Evolutionary conservation across 176 grass and related monocot genomes (phyloP).

Genomic region (Hsuehochloa calcarea): DNA sequence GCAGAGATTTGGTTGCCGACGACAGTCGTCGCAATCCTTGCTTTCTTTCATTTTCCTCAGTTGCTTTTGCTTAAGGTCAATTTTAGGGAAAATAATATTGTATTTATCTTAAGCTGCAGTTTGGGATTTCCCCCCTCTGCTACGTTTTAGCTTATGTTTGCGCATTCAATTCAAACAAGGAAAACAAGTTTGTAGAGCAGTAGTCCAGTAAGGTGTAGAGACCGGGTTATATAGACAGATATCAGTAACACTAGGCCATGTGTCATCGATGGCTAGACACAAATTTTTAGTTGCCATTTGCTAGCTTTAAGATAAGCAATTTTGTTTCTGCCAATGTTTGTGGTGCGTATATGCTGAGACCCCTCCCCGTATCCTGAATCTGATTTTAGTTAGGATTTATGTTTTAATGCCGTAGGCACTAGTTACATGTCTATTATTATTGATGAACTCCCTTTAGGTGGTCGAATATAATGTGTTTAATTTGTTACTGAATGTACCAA

Average conservation of each 20-base stretch:
- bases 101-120: neutral
- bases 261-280: neutral
- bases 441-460: conserved; percentile 7
- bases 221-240: neutral
- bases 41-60: conserved; percentile 15
- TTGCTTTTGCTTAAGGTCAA: conserved; percentile 40
- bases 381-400: neutral
- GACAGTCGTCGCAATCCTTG: neutral
- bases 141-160: neutral
- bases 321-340: neutral
- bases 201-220: conserved; percentile 13
- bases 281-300: neutral
- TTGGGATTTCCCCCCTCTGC: neutral
- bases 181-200: conserved; percentile 9
- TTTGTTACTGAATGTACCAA: neutral
- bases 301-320: neutral
- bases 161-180: neutral
- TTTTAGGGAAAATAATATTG: neutral
- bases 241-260: neutral
- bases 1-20: neutral
- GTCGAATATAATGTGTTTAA: neutral
- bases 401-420: neutral
- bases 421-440: neutral
- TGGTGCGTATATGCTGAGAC: neutral
- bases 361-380: neutral